Conservation (phyloP, 352 stramenopile species). For the Globisporangium nodosum region DNA sequence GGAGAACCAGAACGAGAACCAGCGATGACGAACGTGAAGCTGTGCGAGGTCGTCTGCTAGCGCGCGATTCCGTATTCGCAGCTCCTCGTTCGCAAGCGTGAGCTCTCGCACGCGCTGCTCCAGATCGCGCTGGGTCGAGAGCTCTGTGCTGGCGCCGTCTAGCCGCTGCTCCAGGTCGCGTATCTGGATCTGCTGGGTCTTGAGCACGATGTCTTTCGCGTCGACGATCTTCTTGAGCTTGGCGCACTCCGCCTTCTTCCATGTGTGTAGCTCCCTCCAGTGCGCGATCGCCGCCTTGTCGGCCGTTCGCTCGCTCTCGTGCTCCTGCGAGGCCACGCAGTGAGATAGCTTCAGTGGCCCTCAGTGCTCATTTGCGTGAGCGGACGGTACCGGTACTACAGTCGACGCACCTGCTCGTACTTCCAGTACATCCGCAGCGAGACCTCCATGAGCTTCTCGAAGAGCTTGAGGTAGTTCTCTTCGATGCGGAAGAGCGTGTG, state of each 20-base stretch:
- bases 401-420: constrained; percentile 32
- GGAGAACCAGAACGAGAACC: not conserved
- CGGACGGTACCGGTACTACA: not conserved
- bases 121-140: constrained; percentile 21
- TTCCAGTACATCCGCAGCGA: constrained; percentile 68
- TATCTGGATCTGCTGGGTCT: constrained; percentile 45
- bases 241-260: constrained; percentile 32
- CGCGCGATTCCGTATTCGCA: constrained; percentile 23
- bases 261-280: constrained; percentile 49
- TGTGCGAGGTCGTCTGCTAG: constrained; percentile 26
- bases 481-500: constrained; percentile 66
- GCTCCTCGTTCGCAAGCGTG: constrained; percentile 21
- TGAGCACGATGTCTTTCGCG: constrained; percentile 45
- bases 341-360: not conserved
- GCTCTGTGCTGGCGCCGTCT: constrained; percentile 8
- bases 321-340: constrained; percentile 9
- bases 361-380: not conserved
- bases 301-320: constrained; percentile 34
- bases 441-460: constrained; percentile 72
- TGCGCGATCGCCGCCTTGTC: constrained; percentile 36
- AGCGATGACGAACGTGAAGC: constrained; percentile 22
- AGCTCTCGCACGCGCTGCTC: constrained; percentile 39
- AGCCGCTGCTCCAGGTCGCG: constrained; percentile 37
- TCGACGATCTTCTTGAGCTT: constrained; percentile 53
- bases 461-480: constrained; percentile 68